Percentiles rank a stretch among this genome's conserved stretches.
phyloP scores from a whole-genome alignment of 169 alveolate genomes.

The Cryptosporidium sp. region DNA sequence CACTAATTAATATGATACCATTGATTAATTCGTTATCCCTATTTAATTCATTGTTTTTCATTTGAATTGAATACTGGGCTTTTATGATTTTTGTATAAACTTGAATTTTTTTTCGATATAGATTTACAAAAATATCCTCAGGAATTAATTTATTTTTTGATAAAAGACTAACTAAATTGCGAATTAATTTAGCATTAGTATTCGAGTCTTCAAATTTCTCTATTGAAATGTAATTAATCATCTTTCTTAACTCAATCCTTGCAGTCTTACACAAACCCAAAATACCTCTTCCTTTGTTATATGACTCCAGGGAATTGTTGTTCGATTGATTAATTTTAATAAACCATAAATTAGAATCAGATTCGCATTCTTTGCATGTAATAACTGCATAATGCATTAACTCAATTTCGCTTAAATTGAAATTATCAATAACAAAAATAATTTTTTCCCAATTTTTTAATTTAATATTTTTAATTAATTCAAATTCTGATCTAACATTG shows the following conservation, averaged over 20 bases:
- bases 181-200: not conserved
- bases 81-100: constrained; percentile 23
- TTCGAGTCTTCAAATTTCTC: not conserved
- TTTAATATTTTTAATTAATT: constrained; percentile 1
- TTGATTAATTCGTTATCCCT: not conserved
- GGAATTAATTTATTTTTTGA: not conserved
- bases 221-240: constrained; percentile 14
- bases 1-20: constrained; percentile 68
- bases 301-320: not conserved
- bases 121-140: constrained; percentile 11
- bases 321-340: constrained; percentile 1
- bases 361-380: not conserved
- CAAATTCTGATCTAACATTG: constrained; percentile 3
- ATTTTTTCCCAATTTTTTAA: not conserved
- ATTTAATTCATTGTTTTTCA: not conserved
- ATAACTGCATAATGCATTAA: constrained; percentile 19
- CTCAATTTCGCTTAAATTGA: constrained; percentile 23
- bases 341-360: constrained; percentile 33
- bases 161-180: not conserved
- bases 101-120: not conserved
- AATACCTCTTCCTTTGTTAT: constrained; percentile 29
- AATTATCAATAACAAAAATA: constrained; percentile 14
- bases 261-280: constrained; percentile 51
- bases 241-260: constrained; percentile 49
- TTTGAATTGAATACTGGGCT: not conserved